Conservation (phyloP, 345 rosid species). For the Diplotaxis tenuifolia region DNA sequence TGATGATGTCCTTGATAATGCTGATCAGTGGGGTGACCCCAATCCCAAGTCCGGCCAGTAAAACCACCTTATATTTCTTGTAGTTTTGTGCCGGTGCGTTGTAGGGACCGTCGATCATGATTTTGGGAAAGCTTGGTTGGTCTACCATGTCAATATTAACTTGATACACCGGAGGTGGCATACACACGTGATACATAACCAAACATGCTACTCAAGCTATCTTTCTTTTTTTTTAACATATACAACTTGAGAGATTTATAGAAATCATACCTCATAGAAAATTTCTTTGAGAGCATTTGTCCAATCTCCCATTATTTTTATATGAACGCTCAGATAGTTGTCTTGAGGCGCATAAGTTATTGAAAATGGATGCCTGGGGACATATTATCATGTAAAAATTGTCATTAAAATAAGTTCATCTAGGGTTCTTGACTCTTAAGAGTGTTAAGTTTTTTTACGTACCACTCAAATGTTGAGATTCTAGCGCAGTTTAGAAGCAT, state of each 20-base stretch:
- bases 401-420: not conserved
- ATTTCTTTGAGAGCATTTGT: constrained; percentile 62
- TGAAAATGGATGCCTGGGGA: constrained; percentile 90
- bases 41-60: constrained; percentile 69
- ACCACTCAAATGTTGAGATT: constrained; percentile 84
- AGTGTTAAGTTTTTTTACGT: not conserved
- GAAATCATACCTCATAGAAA: constrained; percentile 54
- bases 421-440: constrained; percentile 11
- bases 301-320: constrained; percentile 81
- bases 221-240: not conserved
- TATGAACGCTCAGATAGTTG: constrained; percentile 78
- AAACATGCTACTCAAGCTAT: not conserved
- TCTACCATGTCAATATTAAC: not conserved
- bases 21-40: constrained; percentile 89
- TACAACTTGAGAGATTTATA: not conserved
- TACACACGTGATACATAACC: not conserved
- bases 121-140: constrained; percentile 41
- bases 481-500: constrained; percentile 77
- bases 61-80: constrained; percentile 61
- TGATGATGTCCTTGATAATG: constrained; percentile 72
- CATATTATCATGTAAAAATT: constrained; percentile 7
- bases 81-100: constrained; percentile 85
- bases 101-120: constrained; percentile 75
- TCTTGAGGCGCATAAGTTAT: constrained; percentile 89
- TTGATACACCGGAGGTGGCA: not conserved